phyloP scores from a whole-genome alignment of 2,329 filamentous ascomycete genomes.

The Ophiocordyceps robertsii region DNA sequence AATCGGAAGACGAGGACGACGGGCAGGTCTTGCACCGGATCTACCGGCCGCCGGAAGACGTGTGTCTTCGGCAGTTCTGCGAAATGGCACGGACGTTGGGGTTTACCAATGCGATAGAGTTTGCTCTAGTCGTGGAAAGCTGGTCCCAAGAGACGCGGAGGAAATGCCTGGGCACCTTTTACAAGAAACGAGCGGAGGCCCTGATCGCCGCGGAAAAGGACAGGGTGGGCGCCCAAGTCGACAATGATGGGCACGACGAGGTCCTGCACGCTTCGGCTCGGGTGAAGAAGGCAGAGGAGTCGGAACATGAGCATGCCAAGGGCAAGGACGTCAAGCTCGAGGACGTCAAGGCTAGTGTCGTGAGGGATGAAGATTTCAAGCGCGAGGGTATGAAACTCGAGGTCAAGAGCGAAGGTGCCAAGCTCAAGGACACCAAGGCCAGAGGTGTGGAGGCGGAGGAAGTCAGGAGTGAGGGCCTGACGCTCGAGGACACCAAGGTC shows the following conservation, averaged over 20 bases:
- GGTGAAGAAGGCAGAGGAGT: background rate
- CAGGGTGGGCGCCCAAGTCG: slow-evolving; percentile 4
- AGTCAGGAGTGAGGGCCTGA: background rate
- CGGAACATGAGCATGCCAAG: background rate
- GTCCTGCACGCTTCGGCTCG: background rate
- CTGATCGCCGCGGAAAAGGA: slow-evolving; percentile 19
- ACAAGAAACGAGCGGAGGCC: slow-evolving; percentile 45
- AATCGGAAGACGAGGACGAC: slow-evolving; percentile 25
- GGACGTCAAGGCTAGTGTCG: slow-evolving; percentile 2
- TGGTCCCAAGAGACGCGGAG: slow-evolving; percentile 78
- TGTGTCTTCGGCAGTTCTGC: slow-evolving; percentile 75
- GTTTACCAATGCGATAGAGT: slow-evolving; percentile 63
- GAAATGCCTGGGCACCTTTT: slow-evolving; percentile 70
- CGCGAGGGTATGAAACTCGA: background rate
- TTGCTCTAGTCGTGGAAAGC: slow-evolving; percentile 79
- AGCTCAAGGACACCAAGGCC: background rate
- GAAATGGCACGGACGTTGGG: slow-evolving; percentile 74
- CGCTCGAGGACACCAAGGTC: slow-evolving; percentile 3
- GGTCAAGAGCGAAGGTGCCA: background rate
- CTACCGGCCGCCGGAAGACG: slow-evolving; percentile 62
- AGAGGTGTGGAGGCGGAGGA: background rate
- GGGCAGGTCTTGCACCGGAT: slow-evolving; percentile 18
- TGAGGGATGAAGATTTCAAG: slow-evolving; percentile 2
- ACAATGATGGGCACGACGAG: slow-evolving; percentile 2
- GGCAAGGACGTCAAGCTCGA: slow-evolving; percentile 2